phyloP scores from a whole-genome alignment of 257 asterid species.

The Primulina huaijiensis region DNA sequence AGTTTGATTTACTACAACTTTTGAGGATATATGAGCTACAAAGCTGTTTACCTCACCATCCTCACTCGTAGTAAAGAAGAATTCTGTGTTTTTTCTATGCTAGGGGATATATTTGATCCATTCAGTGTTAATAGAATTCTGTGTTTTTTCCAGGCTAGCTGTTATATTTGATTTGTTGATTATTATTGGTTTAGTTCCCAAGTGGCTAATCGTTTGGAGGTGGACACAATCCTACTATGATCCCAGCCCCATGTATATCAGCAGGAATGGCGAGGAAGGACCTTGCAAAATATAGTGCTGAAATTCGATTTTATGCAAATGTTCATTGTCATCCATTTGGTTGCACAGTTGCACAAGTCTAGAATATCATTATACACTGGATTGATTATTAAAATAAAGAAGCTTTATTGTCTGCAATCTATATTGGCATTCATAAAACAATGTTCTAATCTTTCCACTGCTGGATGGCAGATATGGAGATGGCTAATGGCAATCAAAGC shows the following conservation, averaged over 20 bases:
- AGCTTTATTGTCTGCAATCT: not conserved
- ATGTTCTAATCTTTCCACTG: slow-evolving; percentile 18
- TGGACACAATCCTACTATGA: not conserved
- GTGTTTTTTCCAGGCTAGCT: not conserved
- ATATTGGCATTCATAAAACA: not conserved
- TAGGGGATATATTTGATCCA: not conserved
- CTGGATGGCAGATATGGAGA: slow-evolving; percentile 58
- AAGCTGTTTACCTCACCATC: too few species aligned
- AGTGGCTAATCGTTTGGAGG: not conserved
- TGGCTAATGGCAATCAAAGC: slow-evolving; percentile 34
- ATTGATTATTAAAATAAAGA: not conserved
- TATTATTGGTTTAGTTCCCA: not conserved
- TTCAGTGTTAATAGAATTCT: too few species aligned
- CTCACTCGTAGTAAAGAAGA: not conserved
- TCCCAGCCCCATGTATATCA: not conserved
- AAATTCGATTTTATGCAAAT: not conserved
- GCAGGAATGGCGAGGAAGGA: not conserved
- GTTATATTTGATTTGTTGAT: not conserved
- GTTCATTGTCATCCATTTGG: not conserved
- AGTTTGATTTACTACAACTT: not conserved
- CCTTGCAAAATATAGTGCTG: not conserved
- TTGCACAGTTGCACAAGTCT: not conserved
- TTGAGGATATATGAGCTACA: not conserved
- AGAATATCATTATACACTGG: not conserved
- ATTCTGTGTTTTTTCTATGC: not conserved